phyloP scores from a whole-genome alignment of 768 basidiomycete genomes.

The Artomyces pyxidatus region DNA sequence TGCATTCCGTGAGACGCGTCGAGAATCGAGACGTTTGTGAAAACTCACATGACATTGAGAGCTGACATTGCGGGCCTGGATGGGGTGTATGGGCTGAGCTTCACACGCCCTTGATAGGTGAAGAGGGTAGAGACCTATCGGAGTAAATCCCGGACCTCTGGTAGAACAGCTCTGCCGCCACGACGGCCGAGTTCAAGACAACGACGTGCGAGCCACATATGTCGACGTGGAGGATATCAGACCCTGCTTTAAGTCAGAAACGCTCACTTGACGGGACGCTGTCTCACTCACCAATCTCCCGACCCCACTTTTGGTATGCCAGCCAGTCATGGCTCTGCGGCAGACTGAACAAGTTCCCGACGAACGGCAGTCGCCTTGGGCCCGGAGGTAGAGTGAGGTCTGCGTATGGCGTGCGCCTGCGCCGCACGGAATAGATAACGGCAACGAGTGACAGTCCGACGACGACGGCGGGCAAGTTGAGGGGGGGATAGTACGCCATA shows the following conservation, averaged over 20 bases:
- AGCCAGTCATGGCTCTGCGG: no score
- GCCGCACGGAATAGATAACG: no score
- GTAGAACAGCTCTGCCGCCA: constrained; percentile 24
- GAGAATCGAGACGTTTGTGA: background rate
- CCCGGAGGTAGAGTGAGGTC: no score
- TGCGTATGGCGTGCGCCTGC: no score
- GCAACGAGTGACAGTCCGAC: no score
- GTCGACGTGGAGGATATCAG: constrained; percentile 20
- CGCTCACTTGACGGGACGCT: no score
- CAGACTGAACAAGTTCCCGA: no score
- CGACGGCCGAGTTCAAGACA: constrained; percentile 22
- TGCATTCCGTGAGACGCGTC: constrained; percentile 12
- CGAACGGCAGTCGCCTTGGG: no score
- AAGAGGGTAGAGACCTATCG: constrained; percentile 16
- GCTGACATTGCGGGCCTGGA: constrained; percentile 18
- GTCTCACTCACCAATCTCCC: no score
- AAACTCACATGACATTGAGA: constrained; percentile 20
- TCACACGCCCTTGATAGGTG: background rate
- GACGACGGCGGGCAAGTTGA: no score
- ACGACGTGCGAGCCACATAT: constrained; percentile 19
- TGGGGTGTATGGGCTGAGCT: constrained; percentile 1
- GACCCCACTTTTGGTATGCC: no score
- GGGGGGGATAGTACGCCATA: no score
- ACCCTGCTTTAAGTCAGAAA: constrained; percentile 8
- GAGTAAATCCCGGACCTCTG: constrained; percentile 24